Evolutionary conservation across 2,329 filamentous ascomycete genomes (phyloP), one percentile per base, ranked within the genome.

Genomic region (Alternaria tenuissima): DNA sequence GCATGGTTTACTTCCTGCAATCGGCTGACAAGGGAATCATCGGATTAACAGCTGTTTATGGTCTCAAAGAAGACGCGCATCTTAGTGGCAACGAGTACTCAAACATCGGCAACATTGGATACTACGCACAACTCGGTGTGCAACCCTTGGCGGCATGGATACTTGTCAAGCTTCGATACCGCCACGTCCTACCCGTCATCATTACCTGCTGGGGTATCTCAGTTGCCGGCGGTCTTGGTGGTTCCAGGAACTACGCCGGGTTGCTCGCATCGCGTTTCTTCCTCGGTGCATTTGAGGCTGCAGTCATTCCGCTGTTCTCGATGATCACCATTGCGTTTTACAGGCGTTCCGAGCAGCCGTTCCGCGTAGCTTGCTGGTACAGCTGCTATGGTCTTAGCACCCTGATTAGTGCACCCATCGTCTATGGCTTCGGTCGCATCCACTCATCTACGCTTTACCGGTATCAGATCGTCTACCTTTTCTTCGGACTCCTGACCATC

Each of bases 311-410:
- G 2, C 54, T 71, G 1, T 73, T 73, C 57, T 69, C 69, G 2
- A 68, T 72, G 47, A 71, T 73, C 42, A 73, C 69, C 16, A 69
- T 69, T 9, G 66, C 64, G 2, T 73, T 71, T 38, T 70, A 70
- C 48, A 61, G 63, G 9, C 67, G 68, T 38, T 66, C 67, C 0
- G 68, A 70, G 52, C 66, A 69, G 49, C 68, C 68, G 6, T 68
- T 69, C 49, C 55, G 59, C 5, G 59, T 59, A 32, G 51, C 52
- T 6, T 84, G 90, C 59, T 91, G 89, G 89, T 90, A 90, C 77
- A 84, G 81, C 53, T 89, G 88, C 78, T 89, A 88, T 63, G 87
- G 87, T 6, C 83, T 85, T 51, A 87, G 84, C 2, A 86, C 74
- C 7, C 85, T 89, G 12, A 77, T 89, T 38, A 88, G 87, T 14